phyloP scores from a whole-genome alignment of 2,329 filamentous ascomycete species.

The Fusarium begoniae region DNA sequence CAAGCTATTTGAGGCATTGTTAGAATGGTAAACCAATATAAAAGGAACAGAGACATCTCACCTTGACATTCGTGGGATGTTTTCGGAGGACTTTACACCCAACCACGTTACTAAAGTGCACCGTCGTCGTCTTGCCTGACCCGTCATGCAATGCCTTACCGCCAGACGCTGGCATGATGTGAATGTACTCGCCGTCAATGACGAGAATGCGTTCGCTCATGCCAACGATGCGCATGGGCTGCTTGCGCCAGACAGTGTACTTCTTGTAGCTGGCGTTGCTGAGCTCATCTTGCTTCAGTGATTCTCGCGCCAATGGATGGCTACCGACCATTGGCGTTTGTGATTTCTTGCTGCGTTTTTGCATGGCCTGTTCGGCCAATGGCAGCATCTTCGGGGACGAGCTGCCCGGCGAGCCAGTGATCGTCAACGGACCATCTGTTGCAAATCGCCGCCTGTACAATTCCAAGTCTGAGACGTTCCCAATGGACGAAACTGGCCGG shows the following conservation, averaged over 20 bases:
- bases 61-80: slow-evolving; percentile 83
- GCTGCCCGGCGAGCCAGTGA: slow-evolving; percentile 74
- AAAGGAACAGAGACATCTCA: slow-evolving; percentile 50
- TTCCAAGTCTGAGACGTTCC: slow-evolving; percentile 78
- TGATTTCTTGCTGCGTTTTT: slow-evolving; percentile 61
- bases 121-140: slow-evolving; percentile 77
- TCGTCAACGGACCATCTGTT: slow-evolving; percentile 75
- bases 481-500: slow-evolving; percentile 80
- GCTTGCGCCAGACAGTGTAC: slow-evolving; percentile 83
- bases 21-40: slow-evolving; percentile 6
- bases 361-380: slow-evolving; percentile 55
- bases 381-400: slow-evolving; percentile 73
- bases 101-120: slow-evolving; percentile 83
- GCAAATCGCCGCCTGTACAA: slow-evolving; percentile 79
- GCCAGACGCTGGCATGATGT: slow-evolving; percentile 78
- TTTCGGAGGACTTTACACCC: slow-evolving; percentile 83
- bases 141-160: slow-evolving; percentile 72
- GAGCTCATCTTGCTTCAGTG: slow-evolving; percentile 67
- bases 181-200: slow-evolving; percentile 87
- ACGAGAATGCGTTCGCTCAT: slow-evolving; percentile 79
- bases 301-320: slow-evolving; percentile 74
- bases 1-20: slow-evolving; percentile 55
- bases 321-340: slow-evolving; percentile 62
- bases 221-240: slow-evolving; percentile 81
- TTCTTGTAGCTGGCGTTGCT: slow-evolving; percentile 73